Evolutionary conservation across 2,329 filamentous ascomycete species (phyloP), one percentile per base, ranked within the genome.

Genomic region (Fusarium chuoi): DNA sequence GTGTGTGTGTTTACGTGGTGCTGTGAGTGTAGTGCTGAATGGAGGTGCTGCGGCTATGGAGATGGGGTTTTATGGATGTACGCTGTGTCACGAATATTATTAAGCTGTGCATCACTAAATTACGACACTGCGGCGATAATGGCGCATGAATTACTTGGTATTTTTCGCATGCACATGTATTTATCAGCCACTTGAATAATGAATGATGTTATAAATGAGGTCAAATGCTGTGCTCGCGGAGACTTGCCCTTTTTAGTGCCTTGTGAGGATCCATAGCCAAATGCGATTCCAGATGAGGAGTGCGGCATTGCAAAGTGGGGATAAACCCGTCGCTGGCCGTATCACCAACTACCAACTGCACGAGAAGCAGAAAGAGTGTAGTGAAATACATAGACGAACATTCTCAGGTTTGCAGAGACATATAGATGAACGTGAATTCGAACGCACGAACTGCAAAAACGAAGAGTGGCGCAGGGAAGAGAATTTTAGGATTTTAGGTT

Each of bases 71-170:
- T 71, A 71, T 71, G 61, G 17, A 44, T 14, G 20, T 7, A n/a
- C 3, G 18, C 15, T 36, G 35, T 5, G 39, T 30, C 30, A 18
- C 24, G 17, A 13, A 22, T 24, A 70, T 70, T 70, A 70, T 70
- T 69, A 69, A 70, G 65, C 66, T 57, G 17, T 24, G 51, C 5
- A 46, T 4, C 13, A 7, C 20, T 24, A 5, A 52, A 69, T 70
- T 52, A 65, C 66, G 68, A 65, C 68, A 70, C 60, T 65, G 66
- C 44, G 55, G 66, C 22, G 66, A 65, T 24, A 51, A 65, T 65
- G 54, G 54, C 65, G 54, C 59, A 26, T 18, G 26, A 24, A 24
- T 28, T 41, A 28, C 7, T 41, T 26, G 33, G 4, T 46, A 35
- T 28, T 28, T 36, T 13, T 46, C 41, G 39, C 26, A 22, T 41